phyloP scores from a whole-genome alignment of 805 yeast species.

The Monosporozyma aquatica region DNA sequence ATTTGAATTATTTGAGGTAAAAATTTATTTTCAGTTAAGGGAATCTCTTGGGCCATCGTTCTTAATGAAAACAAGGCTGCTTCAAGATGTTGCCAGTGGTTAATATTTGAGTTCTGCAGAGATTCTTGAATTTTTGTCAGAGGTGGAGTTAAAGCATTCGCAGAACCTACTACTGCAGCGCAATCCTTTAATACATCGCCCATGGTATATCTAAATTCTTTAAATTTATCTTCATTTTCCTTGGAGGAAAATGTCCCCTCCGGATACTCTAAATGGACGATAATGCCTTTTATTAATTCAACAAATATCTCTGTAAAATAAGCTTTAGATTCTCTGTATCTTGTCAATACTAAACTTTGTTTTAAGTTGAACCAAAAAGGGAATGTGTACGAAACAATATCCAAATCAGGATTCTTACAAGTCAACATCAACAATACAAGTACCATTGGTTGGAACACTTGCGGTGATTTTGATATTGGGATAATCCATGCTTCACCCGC shows the following conservation, averaged over 20 bases:
- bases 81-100: slow-evolving; percentile 77
- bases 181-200: slow-evolving; percentile 97
- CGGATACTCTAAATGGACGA: slow-evolving; percentile 74
- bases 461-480: slow-evolving; percentile 63
- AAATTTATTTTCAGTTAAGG: slow-evolving; percentile 50
- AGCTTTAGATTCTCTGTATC: slow-evolving; percentile 23
- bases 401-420: slow-evolving; percentile 71
- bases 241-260: slow-evolving; percentile 50
- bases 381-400: slow-evolving; percentile 82
- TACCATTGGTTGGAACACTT: slow-evolving; percentile 62
- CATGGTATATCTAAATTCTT: slow-evolving; percentile 90
- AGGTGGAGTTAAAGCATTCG: slow-evolving; percentile 61
- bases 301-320: slow-evolving; percentile 19
- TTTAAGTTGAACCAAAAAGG: slow-evolving; percentile 84
- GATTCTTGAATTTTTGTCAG: slow-evolving; percentile 45
- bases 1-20: slow-evolving; percentile 53
- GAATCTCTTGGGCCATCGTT: slow-evolving; percentile 89
- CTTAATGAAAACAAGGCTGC: slow-evolving; percentile 85
- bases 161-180: slow-evolving; percentile 80
- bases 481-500: slow-evolving; percentile 97
- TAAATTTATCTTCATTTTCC: slow-evolving; percentile 86
- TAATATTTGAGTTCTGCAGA: slow-evolving; percentile 18
- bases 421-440: slow-evolving; percentile 63
- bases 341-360: slow-evolving; percentile 40
- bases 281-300: slow-evolving; percentile 27